Conservation (phyloP, 805 yeast genomes). For the Lipomyces spencermartinsiae region DNA sequence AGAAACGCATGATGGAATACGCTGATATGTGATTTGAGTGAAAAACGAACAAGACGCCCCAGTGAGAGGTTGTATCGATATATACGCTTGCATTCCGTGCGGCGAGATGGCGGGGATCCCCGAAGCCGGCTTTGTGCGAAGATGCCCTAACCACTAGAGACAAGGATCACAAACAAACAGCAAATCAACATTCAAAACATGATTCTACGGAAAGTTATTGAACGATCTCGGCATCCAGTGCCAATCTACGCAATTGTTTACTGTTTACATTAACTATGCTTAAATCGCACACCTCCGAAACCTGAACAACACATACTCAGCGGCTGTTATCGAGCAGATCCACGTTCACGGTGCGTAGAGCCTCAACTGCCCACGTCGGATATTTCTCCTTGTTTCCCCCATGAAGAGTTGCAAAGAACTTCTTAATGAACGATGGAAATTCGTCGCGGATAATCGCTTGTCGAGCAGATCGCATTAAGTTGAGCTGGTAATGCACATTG, state of each 20-base stretch:
- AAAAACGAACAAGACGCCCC: no score
- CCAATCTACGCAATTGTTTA: no score
- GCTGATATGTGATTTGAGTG: neutral
- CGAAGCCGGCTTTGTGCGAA: constrained; percentile 10
- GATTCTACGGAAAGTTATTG: neutral
- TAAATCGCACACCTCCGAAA: no score
- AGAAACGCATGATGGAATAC: constrained; percentile 24
- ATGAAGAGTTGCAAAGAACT: constrained; percentile 48
- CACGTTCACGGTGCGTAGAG: constrained; percentile 48
- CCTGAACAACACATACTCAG: neutral
- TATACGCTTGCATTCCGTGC: no score
- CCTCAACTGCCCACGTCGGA: constrained; percentile 54
- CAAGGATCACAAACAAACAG: no score
- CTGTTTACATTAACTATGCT: no score
- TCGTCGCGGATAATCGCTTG: constrained; percentile 49
- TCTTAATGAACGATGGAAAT: constrained; percentile 48
- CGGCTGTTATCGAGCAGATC: constrained; percentile 39
- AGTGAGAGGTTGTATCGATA: no score
- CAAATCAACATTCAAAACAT: no score
- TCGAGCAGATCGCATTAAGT: constrained; percentile 51
- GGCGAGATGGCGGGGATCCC: constrained; percentile 11
- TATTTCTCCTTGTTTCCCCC: constrained; percentile 45
- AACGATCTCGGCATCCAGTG: no score
- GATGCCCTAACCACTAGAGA: neutral
- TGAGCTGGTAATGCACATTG: constrained; percentile 52